Conservation (phyloP, 78 protist species). For the Protostelium mycophagum region DNA sequence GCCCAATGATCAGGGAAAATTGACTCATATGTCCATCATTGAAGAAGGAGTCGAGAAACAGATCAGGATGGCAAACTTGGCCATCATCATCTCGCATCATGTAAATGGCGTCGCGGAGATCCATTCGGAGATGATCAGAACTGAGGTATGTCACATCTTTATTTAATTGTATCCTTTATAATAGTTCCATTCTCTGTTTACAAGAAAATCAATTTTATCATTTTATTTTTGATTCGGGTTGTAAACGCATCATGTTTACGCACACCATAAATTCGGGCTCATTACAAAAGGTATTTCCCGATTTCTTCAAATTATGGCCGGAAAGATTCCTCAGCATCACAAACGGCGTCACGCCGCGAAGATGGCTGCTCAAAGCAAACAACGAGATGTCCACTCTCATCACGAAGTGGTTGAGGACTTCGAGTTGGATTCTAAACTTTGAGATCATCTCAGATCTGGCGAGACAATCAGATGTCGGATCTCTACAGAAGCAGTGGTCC, state of each 20-base stretch:
- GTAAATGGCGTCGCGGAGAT: conserved; percentile 94
- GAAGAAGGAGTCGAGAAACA: conserved; percentile 71
- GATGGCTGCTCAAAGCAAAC: conserved; percentile 90
- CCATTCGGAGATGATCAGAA: conserved; percentile 85
- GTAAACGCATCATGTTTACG: background rate
- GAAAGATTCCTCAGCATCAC: conserved; percentile 88
- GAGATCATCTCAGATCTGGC: conserved; percentile 48
- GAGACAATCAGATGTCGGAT: conserved; percentile 54
- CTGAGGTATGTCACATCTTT: background rate
- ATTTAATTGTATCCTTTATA: no score
- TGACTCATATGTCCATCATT: conserved; percentile 71
- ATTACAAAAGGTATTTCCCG: conserved; percentile 57
- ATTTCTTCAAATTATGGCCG: conserved; percentile 80
- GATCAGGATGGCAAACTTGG: conserved; percentile 85
- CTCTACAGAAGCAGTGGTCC: conserved; percentile 64
- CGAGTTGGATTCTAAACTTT: conserved; percentile 75
- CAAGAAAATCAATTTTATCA: background rate
- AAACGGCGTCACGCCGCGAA: conserved; percentile 95
- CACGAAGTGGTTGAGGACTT: conserved; percentile 59
- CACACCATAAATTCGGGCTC: no score
- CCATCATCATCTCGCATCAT: conserved; percentile 77
- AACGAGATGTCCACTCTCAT: conserved; percentile 66
- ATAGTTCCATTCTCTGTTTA: no score
- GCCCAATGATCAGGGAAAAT: conserved; percentile 57
- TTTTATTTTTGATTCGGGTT: background rate